phyloP scores from a whole-genome alignment of 2,329 filamentous ascomycete species.

The Diaporthe capsici region DNA sequence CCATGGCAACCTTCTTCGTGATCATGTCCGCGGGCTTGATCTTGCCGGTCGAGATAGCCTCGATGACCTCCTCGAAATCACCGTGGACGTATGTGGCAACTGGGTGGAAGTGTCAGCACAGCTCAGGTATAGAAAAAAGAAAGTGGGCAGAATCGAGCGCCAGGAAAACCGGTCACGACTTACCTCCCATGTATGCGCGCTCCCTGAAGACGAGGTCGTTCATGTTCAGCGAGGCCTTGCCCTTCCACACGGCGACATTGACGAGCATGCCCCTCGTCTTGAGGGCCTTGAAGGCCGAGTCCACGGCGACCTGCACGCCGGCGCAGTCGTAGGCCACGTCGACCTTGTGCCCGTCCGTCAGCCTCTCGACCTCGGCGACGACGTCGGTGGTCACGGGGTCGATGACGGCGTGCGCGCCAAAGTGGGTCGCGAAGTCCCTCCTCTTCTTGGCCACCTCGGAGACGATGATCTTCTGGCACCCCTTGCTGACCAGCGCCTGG shows the following conservation, averaged over 20 bases:
- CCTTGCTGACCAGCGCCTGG: slow-evolving; percentile 68
- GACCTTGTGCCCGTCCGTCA: slow-evolving; percentile 43
- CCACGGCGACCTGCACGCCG: slow-evolving; percentile 43
- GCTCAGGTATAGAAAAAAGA: too few relatives aligned
- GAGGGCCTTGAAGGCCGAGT: slow-evolving; percentile 44
- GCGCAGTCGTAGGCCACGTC: slow-evolving; percentile 47
- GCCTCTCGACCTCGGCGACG: slow-evolving; percentile 37
- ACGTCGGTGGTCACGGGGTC: slow-evolving; percentile 43
- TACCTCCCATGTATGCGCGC: slow-evolving; percentile 42
- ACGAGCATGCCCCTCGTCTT: slow-evolving; percentile 46
- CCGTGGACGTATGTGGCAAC: slow-evolving; percentile 39
- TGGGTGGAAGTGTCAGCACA: slow-evolving; percentile 9
- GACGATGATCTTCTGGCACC: slow-evolving; percentile 68
- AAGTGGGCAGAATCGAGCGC: not conserved
- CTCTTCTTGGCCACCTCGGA: slow-evolving; percentile 67
- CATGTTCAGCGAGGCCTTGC: slow-evolving; percentile 41
- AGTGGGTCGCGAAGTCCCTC: slow-evolving; percentile 64
- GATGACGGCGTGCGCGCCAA: slow-evolving; percentile 60
- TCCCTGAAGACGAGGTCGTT: slow-evolving; percentile 41
- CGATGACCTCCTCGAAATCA: slow-evolving; percentile 47
- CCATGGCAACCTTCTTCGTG: slow-evolving; percentile 64
- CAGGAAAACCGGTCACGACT: slow-evolving; percentile 19
- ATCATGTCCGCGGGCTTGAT: slow-evolving; percentile 67
- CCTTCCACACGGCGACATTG: slow-evolving; percentile 49
- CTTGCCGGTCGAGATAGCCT: slow-evolving; percentile 44